These are phyloP conservation scores for Neopestalotiopsis sp. DNA, from an alignment of 2,329 filamentous ascomycete genomes.

Conservation along the genomic window DNA sequence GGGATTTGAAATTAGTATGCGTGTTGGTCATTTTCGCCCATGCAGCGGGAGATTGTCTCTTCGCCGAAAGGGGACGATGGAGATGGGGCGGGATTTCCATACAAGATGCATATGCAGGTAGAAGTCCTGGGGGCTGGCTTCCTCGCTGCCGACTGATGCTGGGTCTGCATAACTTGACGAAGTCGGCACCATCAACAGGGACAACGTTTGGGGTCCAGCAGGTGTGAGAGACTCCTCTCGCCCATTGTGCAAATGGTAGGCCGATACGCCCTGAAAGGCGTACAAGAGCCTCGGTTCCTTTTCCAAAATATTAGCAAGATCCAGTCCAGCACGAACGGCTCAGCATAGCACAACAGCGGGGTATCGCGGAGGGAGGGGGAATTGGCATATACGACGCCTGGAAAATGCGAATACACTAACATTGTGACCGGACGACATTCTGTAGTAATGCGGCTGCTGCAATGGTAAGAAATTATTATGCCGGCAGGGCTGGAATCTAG, in stretches of 20 bases:
- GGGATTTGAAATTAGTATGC: not conserved
- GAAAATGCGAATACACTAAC: slow-evolving; percentile 32
- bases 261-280: slow-evolving; percentile 82
- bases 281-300: slow-evolving; percentile 71
- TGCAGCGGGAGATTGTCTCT: not conserved
- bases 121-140: slow-evolving; percentile 81
- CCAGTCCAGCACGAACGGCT: not conserved
- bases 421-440: slow-evolving; percentile 52
- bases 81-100: not conserved
- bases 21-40: not conserved
- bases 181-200: slow-evolving; percentile 94
- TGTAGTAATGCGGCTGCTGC: slow-evolving; percentile 12
- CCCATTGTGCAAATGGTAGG: slow-evolving; percentile 90
- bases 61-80: not conserved
- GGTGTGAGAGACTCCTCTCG: slow-evolving; percentile 82
- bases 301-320: not conserved
- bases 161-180: slow-evolving; percentile 70
- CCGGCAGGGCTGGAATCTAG: slow-evolving; percentile 22
- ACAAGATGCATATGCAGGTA: slow-evolving; percentile 89
- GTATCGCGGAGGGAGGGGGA: not conserved
- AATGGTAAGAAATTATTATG: not conserved
- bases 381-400: not conserved
- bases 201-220: slow-evolving; percentile 87
- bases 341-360: not conserved
- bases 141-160: slow-evolving; percentile 56